These are phyloP conservation scores for Fusarium metavorans DNA, from an alignment of 2,329 filamentous ascomycete species.

Conservation along the genomic window DNA sequence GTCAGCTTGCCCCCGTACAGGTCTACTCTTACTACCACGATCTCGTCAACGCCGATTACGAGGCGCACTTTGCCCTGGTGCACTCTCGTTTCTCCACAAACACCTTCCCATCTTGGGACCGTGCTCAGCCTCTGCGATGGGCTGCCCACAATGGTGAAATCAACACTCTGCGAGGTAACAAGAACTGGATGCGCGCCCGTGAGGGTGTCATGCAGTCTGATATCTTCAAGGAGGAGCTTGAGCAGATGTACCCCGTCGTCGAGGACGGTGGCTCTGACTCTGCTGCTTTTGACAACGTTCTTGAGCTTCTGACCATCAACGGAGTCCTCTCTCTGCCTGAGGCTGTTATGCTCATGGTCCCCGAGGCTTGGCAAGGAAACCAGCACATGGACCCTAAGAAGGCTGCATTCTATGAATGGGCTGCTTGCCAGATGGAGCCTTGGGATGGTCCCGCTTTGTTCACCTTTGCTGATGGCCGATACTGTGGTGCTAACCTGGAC, in stretches of 20 bases:
- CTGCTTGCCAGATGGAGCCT: slow-evolving; percentile 98
- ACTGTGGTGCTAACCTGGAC: slow-evolving; percentile 96
- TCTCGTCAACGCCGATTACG: slow-evolving; percentile 95
- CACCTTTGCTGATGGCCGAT: slow-evolving; percentile 95
- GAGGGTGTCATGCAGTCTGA: slow-evolving; percentile 95
- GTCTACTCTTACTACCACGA: slow-evolving; percentile 99
- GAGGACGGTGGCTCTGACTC: slow-evolving; percentile 98
- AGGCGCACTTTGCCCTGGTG: slow-evolving; percentile 95
- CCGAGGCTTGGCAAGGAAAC: slow-evolving; percentile 98
- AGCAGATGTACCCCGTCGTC: slow-evolving; percentile 91
- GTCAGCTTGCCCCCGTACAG: slow-evolving; percentile 91
- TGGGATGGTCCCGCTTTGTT: slow-evolving; percentile 98
- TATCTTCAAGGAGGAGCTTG: slow-evolving; percentile 91
- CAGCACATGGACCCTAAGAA: slow-evolving; percentile 92
- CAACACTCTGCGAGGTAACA: slow-evolving; percentile 96
- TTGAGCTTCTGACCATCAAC: slow-evolving; percentile 94
- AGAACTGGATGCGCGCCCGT: slow-evolving; percentile 99
- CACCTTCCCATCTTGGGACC: slow-evolving; percentile 98
- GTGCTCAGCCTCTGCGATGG: slow-evolving; percentile 95
- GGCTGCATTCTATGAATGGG: slow-evolving; percentile 98
- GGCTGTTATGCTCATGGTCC: slow-evolving; percentile 98
- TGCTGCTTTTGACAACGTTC: slow-evolving; percentile 95
- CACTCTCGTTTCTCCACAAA: slow-evolving; percentile 98
- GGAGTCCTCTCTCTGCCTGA: slow-evolving; percentile 94
- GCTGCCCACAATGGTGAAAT: slow-evolving; percentile 99